phyloP scores from a whole-genome alignment of 805 yeast genomes.

The Spathaspora arborariae region DNA sequence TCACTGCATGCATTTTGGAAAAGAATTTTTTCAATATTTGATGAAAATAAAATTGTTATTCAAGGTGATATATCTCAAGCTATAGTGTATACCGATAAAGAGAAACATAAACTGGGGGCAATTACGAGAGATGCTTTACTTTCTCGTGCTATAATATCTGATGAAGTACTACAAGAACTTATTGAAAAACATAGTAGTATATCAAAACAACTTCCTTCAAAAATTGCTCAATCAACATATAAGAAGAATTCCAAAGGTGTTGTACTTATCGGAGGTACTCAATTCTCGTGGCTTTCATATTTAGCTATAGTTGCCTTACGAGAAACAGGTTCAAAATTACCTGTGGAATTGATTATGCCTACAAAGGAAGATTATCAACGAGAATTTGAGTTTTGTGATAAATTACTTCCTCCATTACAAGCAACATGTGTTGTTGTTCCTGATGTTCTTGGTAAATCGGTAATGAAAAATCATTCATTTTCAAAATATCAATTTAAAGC shows the following conservation, averaged over 20 bases:
- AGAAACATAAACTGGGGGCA: conserved; percentile 14
- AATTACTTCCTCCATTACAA: conserved; percentile 55
- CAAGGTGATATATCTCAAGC: conserved; percentile 15
- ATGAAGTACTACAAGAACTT: conserved; percentile 18
- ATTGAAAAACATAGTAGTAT: conserved; percentile 19
- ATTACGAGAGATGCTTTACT: conserved; percentile 22
- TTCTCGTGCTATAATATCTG: conserved; percentile 23
- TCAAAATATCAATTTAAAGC: conserved; percentile 68
- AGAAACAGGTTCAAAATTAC: conserved; percentile 34
- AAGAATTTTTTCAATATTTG: conserved; percentile 20
- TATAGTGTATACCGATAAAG: conserved; percentile 17
- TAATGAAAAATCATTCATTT: conserved; percentile 39
- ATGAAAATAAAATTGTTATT: conserved; percentile 13
- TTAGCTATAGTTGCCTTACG: conserved; percentile 29
- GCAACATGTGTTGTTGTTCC: conserved; percentile 61
- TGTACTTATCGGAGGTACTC: conserved; percentile 34
- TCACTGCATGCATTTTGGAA: conserved; percentile 25
- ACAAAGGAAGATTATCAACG: conserved; percentile 26
- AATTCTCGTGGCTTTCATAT: conserved; percentile 34
- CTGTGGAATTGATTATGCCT: conserved; percentile 38
- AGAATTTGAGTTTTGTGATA: conserved; percentile 47
- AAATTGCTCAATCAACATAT: conserved; percentile 16
- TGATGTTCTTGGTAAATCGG: conserved; percentile 49
- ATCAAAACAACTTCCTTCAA: conserved; percentile 19
- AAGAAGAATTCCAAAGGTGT: conserved; percentile 24